These are phyloP conservation scores for Penicillium cosmopolitanum DNA, from an alignment of 495 filamentous ascomycete species.

Conservation along the genomic window DNA sequence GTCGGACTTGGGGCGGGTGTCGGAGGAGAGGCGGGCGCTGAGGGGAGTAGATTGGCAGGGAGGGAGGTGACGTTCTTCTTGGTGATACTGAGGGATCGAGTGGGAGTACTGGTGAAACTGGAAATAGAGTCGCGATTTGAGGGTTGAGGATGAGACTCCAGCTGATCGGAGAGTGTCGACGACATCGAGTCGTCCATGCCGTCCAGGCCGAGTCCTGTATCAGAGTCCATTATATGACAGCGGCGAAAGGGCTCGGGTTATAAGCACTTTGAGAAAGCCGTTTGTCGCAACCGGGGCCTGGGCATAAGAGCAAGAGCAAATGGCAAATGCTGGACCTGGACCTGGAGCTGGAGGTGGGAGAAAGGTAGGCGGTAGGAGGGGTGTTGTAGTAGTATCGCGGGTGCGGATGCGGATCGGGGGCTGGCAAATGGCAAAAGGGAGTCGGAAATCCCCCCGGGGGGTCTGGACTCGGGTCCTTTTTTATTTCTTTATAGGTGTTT, in stretches of 20 bases:
- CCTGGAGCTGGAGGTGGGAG: neutral
- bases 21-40: conserved; percentile 69
- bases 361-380: conserved; percentile 3
- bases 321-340: neutral
- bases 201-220: conserved; percentile 36
- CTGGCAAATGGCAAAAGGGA: conserved; percentile 11
- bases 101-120: conserved; percentile 43
- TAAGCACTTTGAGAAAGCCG: neutral
- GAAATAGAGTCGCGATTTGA: conserved; percentile 39
- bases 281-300: neutral
- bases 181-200: conserved; percentile 36
- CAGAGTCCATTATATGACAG: conserved; percentile 31
- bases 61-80: conserved; percentile 54
- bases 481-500: too few species aligned
- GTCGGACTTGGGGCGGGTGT: conserved; percentile 71
- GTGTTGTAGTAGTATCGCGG: neutral
- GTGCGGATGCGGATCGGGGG: conserved; percentile 4
- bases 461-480: neutral
- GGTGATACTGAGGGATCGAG: conserved; percentile 55
- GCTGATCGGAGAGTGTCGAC: conserved; percentile 37
- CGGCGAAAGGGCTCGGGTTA: neutral
- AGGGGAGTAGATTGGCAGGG: conserved; percentile 64
- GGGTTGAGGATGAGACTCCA: conserved; percentile 35
- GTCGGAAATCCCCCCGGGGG: conserved; percentile 7
- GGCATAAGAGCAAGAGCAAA: neutral